Evolutionary conservation across 2,329 filamentous ascomycete genomes (phyloP).

Genomic region (Teratosphaeria pseudoeucalypti): DNA sequence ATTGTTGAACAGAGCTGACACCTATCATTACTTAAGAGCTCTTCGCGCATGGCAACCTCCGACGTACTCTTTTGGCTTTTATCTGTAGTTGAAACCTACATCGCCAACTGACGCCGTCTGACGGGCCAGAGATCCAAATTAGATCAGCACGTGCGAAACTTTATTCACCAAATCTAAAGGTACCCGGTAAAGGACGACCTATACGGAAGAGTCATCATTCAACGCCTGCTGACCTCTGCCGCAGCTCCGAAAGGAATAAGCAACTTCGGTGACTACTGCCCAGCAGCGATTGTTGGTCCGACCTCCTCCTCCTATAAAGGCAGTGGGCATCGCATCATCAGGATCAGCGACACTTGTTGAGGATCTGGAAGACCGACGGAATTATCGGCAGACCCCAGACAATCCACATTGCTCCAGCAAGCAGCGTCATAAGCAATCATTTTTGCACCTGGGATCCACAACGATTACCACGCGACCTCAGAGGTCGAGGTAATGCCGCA

Average conservation of each 20-base stretch:
- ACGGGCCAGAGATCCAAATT: not conserved
- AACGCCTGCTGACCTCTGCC: not conserved
- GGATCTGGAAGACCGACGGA: not conserved
- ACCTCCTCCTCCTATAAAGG: not conserved
- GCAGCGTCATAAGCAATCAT: not conserved
- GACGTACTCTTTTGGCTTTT: not conserved
- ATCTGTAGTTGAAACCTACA: not conserved
- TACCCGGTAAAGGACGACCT: not conserved
- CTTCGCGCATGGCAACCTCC: not conserved
- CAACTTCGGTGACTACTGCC: not conserved
- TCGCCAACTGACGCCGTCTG: not conserved
- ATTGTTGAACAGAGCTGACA: not conserved
- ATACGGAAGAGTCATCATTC: not conserved
- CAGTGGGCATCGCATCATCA: not conserved
- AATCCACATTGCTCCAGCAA: not conserved
- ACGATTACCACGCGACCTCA: not conserved
- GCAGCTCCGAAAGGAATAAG: not conserved
- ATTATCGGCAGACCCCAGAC: not conserved
- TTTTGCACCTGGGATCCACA: not conserved
- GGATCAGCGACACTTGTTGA: not conserved
- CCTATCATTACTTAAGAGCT: not conserved
- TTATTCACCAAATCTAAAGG: not conserved
- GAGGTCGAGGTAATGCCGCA: not conserved
- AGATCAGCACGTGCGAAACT: not conserved
- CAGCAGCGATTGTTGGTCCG: not conserved